Evolutionary conservation across 2,329 filamentous ascomycete species (phyloP), one percentile per base, ranked within the genome.

Genomic region (Penicillium thymicola): DNA sequence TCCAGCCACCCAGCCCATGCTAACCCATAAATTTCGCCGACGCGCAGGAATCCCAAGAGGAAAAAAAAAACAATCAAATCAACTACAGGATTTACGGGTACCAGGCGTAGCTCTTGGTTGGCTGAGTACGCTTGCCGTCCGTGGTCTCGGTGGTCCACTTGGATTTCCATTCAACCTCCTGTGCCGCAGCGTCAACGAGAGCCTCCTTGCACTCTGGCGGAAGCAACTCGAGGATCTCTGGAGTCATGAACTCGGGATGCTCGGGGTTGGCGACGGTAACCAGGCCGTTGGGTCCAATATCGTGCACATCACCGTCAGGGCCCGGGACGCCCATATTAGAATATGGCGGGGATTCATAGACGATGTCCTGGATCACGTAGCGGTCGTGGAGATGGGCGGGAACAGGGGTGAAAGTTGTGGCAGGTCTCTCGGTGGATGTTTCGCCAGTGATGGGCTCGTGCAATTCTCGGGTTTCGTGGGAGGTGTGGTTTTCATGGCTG

Each of bases 71-170:
- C 37, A 43, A 7, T 21, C 21, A 36, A 59, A 50, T 16, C 28
- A 36, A 21, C 13, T 8, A 16, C 27, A 18, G 9, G 11, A 40
- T 55, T 68, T 53, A 76, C 37, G 73, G 72, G 59, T 69, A 71
- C 74, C 75, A 76, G 10, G 72, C 67, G 61, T 74, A 76, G 37
- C 72, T 76, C 65, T 74, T 72, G 16, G 68, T 60, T 7, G 72
- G 66, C 10, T 62, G 64, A 16, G 65, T 64, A 21, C 73, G 65
- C 16, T 66, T 55, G 5, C 80, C 81, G 67, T 84, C 83, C 10
- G 80, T 74, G 36, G 72, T 79, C 75, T 97, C 92, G 5, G 83
- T 81, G 16, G 83, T 83, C 90, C 92, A 96, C 60, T 81, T 82
- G 32, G 75, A 78, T 71, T 89, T 89, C 89, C 92, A 97, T 52